Evolutionary conservation across 2,329 filamentous ascomycete genomes (phyloP).

Genomic region (Corynespora cassiicola): DNA sequence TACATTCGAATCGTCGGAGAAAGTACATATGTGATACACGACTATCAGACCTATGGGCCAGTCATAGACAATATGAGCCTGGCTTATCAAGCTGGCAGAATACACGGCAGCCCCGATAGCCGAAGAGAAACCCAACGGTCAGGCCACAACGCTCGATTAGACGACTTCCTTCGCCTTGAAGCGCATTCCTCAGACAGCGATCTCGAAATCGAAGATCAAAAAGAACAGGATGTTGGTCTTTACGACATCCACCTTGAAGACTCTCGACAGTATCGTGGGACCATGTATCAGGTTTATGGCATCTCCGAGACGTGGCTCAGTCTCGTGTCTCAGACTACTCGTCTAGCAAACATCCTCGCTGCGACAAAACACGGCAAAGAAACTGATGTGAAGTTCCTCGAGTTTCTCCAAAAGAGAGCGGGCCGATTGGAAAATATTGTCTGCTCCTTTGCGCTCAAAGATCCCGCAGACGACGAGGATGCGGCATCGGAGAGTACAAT

Average conservation of each 20-base stretch:
- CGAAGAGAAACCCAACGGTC: constrained; percentile 13
- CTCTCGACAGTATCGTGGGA: constrained; percentile 30
- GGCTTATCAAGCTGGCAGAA: constrained; percentile 46
- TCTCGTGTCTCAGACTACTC: constrained; percentile 52
- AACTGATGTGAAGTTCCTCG: constrained; percentile 14
- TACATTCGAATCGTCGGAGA: constrained; percentile 24
- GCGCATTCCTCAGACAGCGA: constrained; percentile 43
- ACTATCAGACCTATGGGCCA: constrained; percentile 12
- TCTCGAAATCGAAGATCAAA: constrained; percentile 47
- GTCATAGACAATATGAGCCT: constrained; percentile 41
- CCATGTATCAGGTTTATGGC: constrained; percentile 50
- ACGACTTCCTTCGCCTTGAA: constrained; percentile 49
- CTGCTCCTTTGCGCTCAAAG: constrained; percentile 18
- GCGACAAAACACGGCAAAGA: constrained; percentile 14
- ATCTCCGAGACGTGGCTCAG: constrained; percentile 54
- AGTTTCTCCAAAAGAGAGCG: constrained; percentile 19
- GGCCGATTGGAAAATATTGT: constrained; percentile 20
- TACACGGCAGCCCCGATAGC: constrained; percentile 25
- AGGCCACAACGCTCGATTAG: constrained; percentile 38
- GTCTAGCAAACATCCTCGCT: constrained; percentile 47
- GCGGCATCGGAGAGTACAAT: not conserved
- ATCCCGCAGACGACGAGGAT: constrained; percentile 1
- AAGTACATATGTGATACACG: constrained; percentile 41
- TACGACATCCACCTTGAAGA: constrained; percentile 47
- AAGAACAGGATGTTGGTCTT: constrained; percentile 38